Conservation (phyloP, 306 rosid genomes). For the Sechiopsis laciniata region DNA sequence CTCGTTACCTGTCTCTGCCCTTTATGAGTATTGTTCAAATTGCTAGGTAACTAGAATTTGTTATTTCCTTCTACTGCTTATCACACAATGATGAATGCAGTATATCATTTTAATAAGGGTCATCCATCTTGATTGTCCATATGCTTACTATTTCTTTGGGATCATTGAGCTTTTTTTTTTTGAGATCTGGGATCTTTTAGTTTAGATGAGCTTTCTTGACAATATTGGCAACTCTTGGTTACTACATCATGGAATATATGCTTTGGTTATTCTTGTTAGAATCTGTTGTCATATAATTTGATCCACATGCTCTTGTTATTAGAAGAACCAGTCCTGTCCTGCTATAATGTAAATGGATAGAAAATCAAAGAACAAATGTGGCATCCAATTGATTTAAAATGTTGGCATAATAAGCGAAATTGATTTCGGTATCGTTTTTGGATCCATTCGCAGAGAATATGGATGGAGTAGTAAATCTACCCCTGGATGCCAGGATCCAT, state of each 20-base stretch:
- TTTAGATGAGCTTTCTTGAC: background rate
- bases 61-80: background rate
- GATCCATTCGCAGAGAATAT: conserved; percentile 56
- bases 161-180: background rate
- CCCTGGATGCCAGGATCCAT: conserved; percentile 69
- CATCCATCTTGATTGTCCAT: background rate
- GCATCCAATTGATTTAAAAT: background rate
- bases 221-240: background rate
- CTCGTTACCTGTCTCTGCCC: conserved; percentile 78
- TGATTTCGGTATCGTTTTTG: background rate
- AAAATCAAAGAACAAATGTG: background rate
- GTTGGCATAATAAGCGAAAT: background rate
- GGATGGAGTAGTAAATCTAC: conserved; percentile 75
- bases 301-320: conserved; percentile 12
- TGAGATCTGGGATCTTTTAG: too few relatives aligned
- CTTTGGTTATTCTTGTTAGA: background rate
- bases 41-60: conserved; percentile 53
- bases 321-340: background rate
- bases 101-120: background rate
- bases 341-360: background rate
- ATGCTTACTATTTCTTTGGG: background rate
- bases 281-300: background rate
- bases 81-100: background rate
- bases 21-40: conserved; percentile 83
- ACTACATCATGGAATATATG: background rate